Percentiles rank a stretch among this genome's conserved stretches.
Evolutionary conservation across 495 filamentous ascomycete genomes (phyloP).

Genomic region (Podospora pseudocomata): DNA sequence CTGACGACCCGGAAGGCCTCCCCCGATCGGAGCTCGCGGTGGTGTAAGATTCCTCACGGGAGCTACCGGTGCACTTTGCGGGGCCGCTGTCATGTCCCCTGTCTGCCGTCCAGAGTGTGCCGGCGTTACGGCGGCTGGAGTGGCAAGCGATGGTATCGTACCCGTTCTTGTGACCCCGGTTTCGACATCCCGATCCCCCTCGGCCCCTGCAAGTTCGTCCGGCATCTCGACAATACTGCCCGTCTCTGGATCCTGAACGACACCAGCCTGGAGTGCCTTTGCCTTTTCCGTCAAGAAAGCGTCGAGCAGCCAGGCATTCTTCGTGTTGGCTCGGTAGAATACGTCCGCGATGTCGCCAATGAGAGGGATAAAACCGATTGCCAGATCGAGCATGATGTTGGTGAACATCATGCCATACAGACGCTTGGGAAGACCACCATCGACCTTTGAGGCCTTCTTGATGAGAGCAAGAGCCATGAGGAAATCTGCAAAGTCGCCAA

Average conservation of each 20-base stretch:
- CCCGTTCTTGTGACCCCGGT: constrained; percentile 2
- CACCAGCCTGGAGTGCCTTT: constrained; percentile 35
- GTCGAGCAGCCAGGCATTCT: constrained; percentile 74
- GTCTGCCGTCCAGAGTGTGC: background rate
- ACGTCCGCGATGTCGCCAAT: constrained; percentile 78
- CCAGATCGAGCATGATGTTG: constrained; percentile 73
- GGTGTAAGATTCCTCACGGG: constrained; percentile 12
- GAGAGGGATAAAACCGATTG: constrained; percentile 79
- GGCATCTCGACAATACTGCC: constrained; percentile 10
- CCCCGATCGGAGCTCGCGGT: constrained; percentile 2
- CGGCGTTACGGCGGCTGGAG: background rate
- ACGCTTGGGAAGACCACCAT: constrained; percentile 61
- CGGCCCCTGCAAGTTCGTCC: background rate
- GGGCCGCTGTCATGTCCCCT: constrained; percentile 1
- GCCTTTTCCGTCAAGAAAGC: constrained; percentile 61
- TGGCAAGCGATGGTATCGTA: background rate
- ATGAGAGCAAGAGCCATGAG: constrained; percentile 68
- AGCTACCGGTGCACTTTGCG: background rate
- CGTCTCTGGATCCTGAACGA: constrained; percentile 34
- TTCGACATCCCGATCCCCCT: constrained; percentile 14
- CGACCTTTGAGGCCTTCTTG: constrained; percentile 59
- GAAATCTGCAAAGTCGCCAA: constrained; percentile 73
- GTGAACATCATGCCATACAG: constrained; percentile 66
- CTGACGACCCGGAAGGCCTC: constrained; percentile 9
- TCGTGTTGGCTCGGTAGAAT: constrained; percentile 62